phyloP scores from a whole-genome alignment of 129 eudicot genomes.

The Silybum marianum region DNA sequence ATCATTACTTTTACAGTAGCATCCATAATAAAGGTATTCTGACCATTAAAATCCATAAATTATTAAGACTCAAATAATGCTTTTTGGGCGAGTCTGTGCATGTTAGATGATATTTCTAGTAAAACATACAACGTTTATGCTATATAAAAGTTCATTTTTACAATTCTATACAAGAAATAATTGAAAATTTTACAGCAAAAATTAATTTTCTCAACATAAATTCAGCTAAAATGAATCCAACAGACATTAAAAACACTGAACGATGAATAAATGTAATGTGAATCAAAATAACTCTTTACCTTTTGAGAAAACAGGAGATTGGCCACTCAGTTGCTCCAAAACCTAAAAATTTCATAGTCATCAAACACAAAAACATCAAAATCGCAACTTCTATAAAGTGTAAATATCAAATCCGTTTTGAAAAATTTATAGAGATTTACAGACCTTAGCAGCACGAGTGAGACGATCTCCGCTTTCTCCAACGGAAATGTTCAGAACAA shows the following conservation, averaged over 20 bases:
- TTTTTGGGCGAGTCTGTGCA: too few relatives aligned
- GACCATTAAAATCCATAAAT: too few relatives aligned
- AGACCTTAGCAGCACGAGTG: conserved; percentile 66
- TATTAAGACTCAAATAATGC: too few relatives aligned
- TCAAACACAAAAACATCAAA: conserved; percentile 7
- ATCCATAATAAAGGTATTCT: too few relatives aligned
- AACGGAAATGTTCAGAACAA: conserved; percentile 79
- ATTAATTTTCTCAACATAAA: too few relatives aligned
- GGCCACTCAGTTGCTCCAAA: conserved; percentile 73
- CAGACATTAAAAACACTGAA: neutral
- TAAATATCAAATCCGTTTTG: neutral
- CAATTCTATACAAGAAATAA: neutral
- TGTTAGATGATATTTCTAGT: neutral
- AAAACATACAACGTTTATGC: neutral
- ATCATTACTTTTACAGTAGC: too few relatives aligned
- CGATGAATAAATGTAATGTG: neutral
- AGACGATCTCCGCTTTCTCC: conserved; percentile 91
- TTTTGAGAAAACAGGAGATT: conserved; percentile 73
- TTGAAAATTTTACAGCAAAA: neutral
- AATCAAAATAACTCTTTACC: conserved; percentile 30
- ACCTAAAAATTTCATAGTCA: conserved; percentile 34
- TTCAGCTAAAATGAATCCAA: neutral
- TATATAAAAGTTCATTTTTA: neutral
- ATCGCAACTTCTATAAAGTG: neutral
- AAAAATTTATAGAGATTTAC: neutral